Evolutionary conservation across 2,329 filamentous ascomycete species (phyloP), one percentile per base, ranked within the genome.

Genomic region (Colletotrichum sp.): DNA sequence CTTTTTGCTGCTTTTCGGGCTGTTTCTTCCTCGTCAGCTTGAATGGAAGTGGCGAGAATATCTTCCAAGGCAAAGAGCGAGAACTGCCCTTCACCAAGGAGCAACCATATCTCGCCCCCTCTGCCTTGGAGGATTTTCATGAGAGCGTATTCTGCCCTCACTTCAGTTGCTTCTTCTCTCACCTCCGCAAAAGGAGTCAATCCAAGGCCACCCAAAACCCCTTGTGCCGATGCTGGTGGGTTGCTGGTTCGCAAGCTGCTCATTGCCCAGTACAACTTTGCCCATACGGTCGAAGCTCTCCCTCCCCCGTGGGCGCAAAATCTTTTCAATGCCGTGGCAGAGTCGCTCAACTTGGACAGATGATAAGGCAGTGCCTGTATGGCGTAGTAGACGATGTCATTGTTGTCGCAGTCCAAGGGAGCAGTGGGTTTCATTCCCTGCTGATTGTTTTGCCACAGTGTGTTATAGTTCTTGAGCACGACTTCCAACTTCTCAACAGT

Each of bases 1-100:
- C 1, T 8, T 52, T 1, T 1, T 0, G 43, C 43, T 52, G n/a
- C 43, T 13, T 52, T 52, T 0, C 43, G 3, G 12, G 43, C 43
- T 52, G n/a, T 52, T 52, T 21, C n/a, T 52, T 52, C 43, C 2
- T 52, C n/a, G 0, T 6, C 43, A 2, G 43, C 43, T 52, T 21
- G n/a, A 52, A 52, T 52, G 1, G n/a, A 52, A 6, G n/a, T 52
- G n/a, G 43, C n/a, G 43, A 52, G 6, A 52, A 52, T 52, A 21
- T 52, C 6, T 52, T 13, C 10, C 38, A 52, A 52, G n/a, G n/a
- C 12, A 13, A 0, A 52, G 43, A 52, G 43, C 2, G 43, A 1
- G 10, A 21, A 52, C 6, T 3, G 43, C 12, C n/a, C n/a, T 52
- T 52, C n/a, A 52, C 21, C 43, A 52, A 52, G 43, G n/a, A 21